Evolutionary conservation across 148 eudicot genomes (phyloP).

Genomic region (Limonium bicolor): DNA sequence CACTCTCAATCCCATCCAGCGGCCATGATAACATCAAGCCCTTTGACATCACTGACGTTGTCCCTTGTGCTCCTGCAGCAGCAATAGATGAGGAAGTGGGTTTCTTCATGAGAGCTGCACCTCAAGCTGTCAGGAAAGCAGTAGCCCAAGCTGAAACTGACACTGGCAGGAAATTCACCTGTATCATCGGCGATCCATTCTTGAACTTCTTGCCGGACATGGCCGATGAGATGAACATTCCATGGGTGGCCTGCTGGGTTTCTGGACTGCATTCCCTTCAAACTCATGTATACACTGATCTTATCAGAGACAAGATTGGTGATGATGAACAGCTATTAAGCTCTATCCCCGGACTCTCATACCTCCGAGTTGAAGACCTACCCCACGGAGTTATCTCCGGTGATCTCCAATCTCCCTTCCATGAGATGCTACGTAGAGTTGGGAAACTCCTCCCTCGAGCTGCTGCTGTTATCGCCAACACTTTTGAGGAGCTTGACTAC

Average conservation of each 20-base stretch:
- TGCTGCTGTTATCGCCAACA: not conserved
- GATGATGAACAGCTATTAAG: too few relatives aligned
- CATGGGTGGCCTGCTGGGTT: conserved; percentile 13
- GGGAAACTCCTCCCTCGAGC: not conserved
- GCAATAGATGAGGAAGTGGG: conserved; percentile 8
- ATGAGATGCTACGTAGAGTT: not conserved
- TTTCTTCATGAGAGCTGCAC: conserved; percentile 9
- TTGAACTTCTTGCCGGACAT: conserved; percentile 11
- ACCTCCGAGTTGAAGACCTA: too few relatives aligned
- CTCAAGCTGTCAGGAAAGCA: not conserved
- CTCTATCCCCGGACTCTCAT: not conserved
- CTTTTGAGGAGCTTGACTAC: not conserved
- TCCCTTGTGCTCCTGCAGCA: too few relatives aligned
- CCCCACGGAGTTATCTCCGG: not conserved
- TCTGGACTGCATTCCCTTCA: conserved; percentile 13
- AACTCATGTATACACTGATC: conserved; percentile 13
- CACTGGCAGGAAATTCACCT: conserved; percentile 11
- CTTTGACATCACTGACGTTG: too few relatives aligned
- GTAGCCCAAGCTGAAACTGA: conserved; percentile 11
- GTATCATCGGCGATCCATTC: conserved; percentile 16
- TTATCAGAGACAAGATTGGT: conserved; percentile 14
- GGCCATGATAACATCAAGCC: too few relatives aligned
- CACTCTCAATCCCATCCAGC: too few relatives aligned
- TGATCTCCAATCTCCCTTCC: not conserved
- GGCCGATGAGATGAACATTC: conserved; percentile 10